A percentile compares a stretch with the other conserved stretches of the same genome.
Conservation (phyloP, 2,329 filamentous ascomycete species). For the Sarocladium brachiariae region DNA sequence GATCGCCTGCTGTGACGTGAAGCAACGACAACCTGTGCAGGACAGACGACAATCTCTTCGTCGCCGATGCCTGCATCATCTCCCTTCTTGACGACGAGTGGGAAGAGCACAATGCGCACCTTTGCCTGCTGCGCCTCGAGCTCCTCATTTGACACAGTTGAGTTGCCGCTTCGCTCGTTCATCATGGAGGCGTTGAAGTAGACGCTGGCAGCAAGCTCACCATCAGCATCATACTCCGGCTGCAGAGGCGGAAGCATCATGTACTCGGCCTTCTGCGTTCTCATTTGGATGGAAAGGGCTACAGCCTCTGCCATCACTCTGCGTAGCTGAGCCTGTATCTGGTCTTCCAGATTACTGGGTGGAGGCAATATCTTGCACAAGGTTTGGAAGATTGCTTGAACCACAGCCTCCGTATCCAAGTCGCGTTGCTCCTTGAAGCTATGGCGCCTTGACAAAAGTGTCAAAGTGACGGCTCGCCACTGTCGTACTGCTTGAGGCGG, state of each 20-base stretch:
- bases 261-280: slow-evolving; percentile 91
- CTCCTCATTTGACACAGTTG: slow-evolving; percentile 59
- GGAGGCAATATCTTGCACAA: slow-evolving; percentile 81
- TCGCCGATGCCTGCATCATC: slow-evolving; percentile 82
- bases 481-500: slow-evolving; percentile 84
- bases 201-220: slow-evolving; percentile 81
- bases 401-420: slow-evolving; percentile 91
- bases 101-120: slow-evolving; percentile 90
- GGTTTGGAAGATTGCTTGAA: slow-evolving; percentile 74
- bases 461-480: slow-evolving; percentile 94
- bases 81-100: slow-evolving; percentile 91
- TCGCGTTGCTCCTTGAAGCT: slow-evolving; percentile 77
- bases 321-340: slow-evolving; percentile 77
- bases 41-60: slow-evolving; percentile 91
- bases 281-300: slow-evolving; percentile 91
- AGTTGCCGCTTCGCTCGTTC: slow-evolving; percentile 78
- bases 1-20: slow-evolving; percentile 32
- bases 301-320: slow-evolving; percentile 87
- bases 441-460: slow-evolving; percentile 72
- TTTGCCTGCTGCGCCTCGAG: slow-evolving; percentile 69
- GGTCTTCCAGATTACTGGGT: slow-evolving; percentile 69
- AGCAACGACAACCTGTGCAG: slow-evolving; percentile 85
- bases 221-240: slow-evolving; percentile 90
- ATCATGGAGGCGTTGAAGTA: slow-evolving; percentile 89
- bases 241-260: slow-evolving; percentile 96